A percentile compares a stretch with the other conserved stretches of the same genome.
These are phyloP conservation scores for Teratosphaeria epicoccoides DNA, from an alignment of 2,329 filamentous ascomycete species.

Conservation along the genomic window DNA sequence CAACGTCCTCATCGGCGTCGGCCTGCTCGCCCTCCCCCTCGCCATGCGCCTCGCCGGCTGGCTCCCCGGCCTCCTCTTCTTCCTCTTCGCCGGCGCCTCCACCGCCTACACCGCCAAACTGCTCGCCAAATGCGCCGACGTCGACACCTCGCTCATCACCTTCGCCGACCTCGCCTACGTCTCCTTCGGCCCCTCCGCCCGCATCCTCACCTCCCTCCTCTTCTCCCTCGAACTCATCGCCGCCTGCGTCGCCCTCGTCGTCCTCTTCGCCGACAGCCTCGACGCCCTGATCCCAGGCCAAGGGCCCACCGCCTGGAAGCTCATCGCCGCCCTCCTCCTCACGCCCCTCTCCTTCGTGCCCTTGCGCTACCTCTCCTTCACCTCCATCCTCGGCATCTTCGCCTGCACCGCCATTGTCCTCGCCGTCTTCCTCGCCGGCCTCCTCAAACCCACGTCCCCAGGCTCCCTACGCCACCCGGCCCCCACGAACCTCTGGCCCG, in stretches of 20 bases:
- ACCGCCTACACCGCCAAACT: conserved; percentile 81
- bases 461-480: conserved; percentile 78
- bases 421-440: conserved; percentile 74
- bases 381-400: conserved; percentile 84
- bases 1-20: conserved; percentile 84
- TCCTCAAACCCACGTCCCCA: conserved; percentile 66
- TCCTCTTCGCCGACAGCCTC: conserved; percentile 92
- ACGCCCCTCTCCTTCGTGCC: conserved; percentile 78
- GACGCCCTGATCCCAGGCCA: conserved; percentile 64
- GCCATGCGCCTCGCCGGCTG: conserved; percentile 81
- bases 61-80: conserved; percentile 67
- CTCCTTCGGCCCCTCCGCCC: conserved; percentile 73
- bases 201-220: conserved; percentile 70
- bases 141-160: conserved; percentile 75
- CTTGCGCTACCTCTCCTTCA: conserved; percentile 73
- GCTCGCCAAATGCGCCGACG: conserved; percentile 77
- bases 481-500: conserved; percentile 68
- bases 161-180: conserved; percentile 91
- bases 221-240: conserved; percentile 83
- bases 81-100: conserved; percentile 61
- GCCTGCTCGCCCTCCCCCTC: conserved; percentile 77
- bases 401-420: conserved; percentile 80
- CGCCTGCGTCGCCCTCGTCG: conserved; percentile 78
- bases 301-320: conserved; percentile 67
- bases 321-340: conserved; percentile 67